Conservation (phyloP, 176 grass and related monocot species). For the Avena eriantha region DNA sequence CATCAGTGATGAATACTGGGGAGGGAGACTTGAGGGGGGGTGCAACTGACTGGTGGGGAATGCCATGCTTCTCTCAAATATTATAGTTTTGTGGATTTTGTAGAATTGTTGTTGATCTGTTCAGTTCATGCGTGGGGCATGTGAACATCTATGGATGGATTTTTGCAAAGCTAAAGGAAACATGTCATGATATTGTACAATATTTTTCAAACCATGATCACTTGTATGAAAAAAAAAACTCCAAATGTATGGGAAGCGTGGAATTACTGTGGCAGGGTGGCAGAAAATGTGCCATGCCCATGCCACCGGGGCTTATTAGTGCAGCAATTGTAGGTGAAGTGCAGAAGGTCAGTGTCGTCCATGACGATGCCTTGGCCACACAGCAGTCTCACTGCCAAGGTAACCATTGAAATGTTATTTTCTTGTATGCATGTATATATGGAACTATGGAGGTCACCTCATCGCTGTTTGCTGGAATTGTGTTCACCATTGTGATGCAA, state of each 20-base stretch:
- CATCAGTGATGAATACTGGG: neutral
- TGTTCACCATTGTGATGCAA: neutral
- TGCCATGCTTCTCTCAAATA: conserved; percentile 25
- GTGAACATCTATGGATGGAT: neutral
- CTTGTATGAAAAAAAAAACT: neutral
- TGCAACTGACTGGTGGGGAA: neutral
- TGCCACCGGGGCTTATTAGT: too few species aligned
- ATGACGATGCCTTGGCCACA: too few species aligned
- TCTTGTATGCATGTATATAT: neutral
- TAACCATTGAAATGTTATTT: neutral
- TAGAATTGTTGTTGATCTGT: conserved; percentile 27
- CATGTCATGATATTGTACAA: neutral
- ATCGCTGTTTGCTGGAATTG: neutral
- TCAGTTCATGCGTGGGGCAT: too few species aligned
- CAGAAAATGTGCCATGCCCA: neutral
- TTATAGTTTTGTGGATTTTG: conserved; percentile 32
- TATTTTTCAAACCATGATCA: neutral
- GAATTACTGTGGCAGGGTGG: neutral
- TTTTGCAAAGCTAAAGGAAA: conserved; percentile 9
- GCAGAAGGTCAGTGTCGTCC: too few species aligned
- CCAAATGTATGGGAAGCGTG: neutral
- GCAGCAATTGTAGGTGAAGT: too few species aligned
- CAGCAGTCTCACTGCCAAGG: too few species aligned
- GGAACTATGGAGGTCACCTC: neutral
- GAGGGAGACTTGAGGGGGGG: too few species aligned